Percentiles rank a stretch among this genome's conserved stretches.
Evolutionary conservation across 257 asterid genomes (phyloP).

Genomic region (Euphrasia confusa): DNA sequence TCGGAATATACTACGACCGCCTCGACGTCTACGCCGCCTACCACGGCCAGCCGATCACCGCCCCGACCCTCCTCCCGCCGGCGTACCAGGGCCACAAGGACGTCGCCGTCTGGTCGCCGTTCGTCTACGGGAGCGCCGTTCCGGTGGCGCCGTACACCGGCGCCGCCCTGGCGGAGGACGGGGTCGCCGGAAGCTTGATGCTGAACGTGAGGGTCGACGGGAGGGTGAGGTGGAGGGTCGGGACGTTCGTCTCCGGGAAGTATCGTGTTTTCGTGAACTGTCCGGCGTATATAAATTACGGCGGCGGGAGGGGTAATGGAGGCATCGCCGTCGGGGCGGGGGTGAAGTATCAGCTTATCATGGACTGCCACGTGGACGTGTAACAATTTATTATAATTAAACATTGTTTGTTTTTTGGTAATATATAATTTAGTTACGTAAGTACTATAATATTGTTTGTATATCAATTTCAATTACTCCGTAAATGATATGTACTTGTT

Average conservation of each 20-base stretch:
- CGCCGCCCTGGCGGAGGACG: constrained; percentile 34
- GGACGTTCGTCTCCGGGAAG: constrained; percentile 48
- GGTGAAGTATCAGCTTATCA: constrained; percentile 46
- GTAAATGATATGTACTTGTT: too few species aligned
- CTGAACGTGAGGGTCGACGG: constrained; percentile 48
- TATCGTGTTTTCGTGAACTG: constrained; percentile 61
- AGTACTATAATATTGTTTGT: too few species aligned
- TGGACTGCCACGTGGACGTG: constrained; percentile 55
- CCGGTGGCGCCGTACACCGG: constrained; percentile 47
- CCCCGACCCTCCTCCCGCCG: constrained; percentile 42
- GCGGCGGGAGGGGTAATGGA: neutral
- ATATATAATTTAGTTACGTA: too few species aligned
- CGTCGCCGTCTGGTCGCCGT: constrained; percentile 57
- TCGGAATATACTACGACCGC: constrained; percentile 60
- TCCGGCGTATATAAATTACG: constrained; percentile 63
- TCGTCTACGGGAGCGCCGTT: constrained; percentile 43
- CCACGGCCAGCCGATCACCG: constrained; percentile 60
- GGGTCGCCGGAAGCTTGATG: constrained; percentile 41
- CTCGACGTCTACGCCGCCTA: constrained; percentile 52
- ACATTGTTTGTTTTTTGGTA: too few species aligned
- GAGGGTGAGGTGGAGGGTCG: constrained; percentile 70
- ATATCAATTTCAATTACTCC: too few species aligned
- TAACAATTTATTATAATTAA: constrained; percentile 10
- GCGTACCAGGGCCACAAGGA: constrained; percentile 64
- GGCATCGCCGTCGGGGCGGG: constrained; percentile 33